Evolutionary conservation across 2,329 filamentous ascomycete species (phyloP).

Genomic region (Fusarium sp.): DNA sequence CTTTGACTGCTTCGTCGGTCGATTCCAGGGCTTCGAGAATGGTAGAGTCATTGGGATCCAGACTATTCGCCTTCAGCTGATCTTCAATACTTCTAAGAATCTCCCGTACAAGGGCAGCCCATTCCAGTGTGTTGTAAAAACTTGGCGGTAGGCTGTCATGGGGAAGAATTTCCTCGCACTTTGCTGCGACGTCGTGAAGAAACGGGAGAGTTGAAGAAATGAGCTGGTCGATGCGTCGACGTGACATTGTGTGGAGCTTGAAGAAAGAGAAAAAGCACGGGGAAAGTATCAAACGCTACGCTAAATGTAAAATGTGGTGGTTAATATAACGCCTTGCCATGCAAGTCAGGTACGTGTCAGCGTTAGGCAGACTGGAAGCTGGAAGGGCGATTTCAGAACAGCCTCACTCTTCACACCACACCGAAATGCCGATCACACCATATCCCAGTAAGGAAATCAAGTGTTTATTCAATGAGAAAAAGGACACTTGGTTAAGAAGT

Average conservation of each 20-base stretch:
- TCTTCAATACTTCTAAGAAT: not conserved
- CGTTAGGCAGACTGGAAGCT: no score
- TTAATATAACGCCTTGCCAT: not conserved
- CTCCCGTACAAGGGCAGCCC: not conserved
- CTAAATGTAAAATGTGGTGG: not conserved
- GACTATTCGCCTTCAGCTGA: not conserved
- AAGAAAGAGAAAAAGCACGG: not conserved
- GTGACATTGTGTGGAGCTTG: not conserved
- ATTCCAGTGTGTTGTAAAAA: not conserved
- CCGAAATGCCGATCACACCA: not conserved
- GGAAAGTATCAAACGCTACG: not conserved
- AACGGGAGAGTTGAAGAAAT: not conserved
- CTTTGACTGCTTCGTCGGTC: not conserved
- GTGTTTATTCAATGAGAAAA: not conserved
- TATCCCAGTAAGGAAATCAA: no score
- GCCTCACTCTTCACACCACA: not conserved
- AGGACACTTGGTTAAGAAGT: not conserved
- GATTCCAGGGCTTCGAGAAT: not conserved
- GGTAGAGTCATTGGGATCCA: fast-evolving
- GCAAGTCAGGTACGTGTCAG: no score
- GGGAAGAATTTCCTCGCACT: not conserved
- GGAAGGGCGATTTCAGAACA: no score
- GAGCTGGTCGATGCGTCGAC: not conserved
- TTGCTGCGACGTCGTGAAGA: not conserved
- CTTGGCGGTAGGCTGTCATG: not conserved